Conservation (phyloP, 1,284 basidiomycete genomes). For the Cerioporus squamosus region DNA sequence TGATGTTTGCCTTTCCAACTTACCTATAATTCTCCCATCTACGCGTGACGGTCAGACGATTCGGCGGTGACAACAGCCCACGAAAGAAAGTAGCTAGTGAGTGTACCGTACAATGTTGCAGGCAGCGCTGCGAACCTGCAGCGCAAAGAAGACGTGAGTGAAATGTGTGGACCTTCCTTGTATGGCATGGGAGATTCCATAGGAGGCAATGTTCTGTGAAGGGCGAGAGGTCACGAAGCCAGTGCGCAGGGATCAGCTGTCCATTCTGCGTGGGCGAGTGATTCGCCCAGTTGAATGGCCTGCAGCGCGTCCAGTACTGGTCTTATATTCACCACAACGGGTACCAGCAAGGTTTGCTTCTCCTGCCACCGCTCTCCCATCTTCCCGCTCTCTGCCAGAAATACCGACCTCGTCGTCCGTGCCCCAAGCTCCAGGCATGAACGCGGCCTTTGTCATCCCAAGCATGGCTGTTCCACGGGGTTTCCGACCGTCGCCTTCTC, state of each 20-base stretch:
- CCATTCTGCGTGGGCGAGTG: slow-evolving; percentile 7
- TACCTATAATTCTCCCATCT: too few relatives aligned
- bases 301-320: neutral
- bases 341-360: neutral
- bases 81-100: too few relatives aligned
- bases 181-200: slow-evolving; percentile 7
- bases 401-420: neutral
- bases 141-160: neutral
- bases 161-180: slow-evolving; percentile 8
- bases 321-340: slow-evolving; percentile 14
- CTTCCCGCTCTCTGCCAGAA: neutral
- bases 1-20: too few relatives aligned
- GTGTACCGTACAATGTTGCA: too few relatives aligned
- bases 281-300: slow-evolving; percentile 10
- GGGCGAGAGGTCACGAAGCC: slow-evolving; percentile 7
- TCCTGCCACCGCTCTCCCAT: neutral
- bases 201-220: neutral
- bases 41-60: too few relatives aligned
- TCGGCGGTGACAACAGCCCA: too few relatives aligned
- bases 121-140: too few relatives aligned
- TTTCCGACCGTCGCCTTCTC: slow-evolving; percentile 14
- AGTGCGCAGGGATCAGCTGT: slow-evolving; percentile 12
- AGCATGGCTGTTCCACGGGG: slow-evolving; percentile 3
- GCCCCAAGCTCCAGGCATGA: too few relatives aligned
- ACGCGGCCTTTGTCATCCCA: neutral